phyloP scores from a whole-genome alignment of 805 yeast genomes.

The Babjeviella inositovora region DNA sequence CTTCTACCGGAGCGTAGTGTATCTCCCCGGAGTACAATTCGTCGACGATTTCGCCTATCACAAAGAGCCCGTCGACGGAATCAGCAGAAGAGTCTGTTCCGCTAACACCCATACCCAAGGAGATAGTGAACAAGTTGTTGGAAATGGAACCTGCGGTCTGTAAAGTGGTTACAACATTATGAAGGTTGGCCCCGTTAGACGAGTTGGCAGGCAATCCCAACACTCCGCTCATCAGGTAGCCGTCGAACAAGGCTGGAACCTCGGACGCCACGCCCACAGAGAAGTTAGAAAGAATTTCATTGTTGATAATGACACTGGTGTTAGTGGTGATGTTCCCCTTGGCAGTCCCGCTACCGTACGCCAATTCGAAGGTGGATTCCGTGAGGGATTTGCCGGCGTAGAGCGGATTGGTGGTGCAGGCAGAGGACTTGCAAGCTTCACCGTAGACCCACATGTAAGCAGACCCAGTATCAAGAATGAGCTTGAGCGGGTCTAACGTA shows the following conservation, averaged over 20 bases:
- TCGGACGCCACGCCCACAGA: conserved; percentile 34
- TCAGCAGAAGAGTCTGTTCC: conserved; percentile 6
- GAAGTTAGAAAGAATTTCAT: conserved; percentile 17
- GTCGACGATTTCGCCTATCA: conserved; percentile 20
- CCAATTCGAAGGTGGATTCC: conserved; percentile 21
- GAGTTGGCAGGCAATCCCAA: conserved; percentile 47
- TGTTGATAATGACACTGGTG: conserved; percentile 16
- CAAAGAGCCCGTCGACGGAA: conserved; percentile 21
- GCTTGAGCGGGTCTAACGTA: no score
- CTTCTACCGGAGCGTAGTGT: conserved; percentile 17
- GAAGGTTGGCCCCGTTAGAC: conserved; percentile 13
- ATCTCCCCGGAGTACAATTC: conserved; percentile 22
- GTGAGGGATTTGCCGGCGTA: conserved; percentile 10
- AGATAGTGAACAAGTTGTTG: conserved; percentile 23
- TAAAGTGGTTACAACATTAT: conserved; percentile 23
- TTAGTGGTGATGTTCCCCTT: conserved; percentile 28
- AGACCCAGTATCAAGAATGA: conserved; percentile 59
- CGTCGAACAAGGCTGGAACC: conserved; percentile 35
- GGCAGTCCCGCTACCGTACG: conserved; percentile 38
- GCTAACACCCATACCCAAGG: conserved; percentile 16
- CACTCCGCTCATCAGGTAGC: conserved; percentile 41
- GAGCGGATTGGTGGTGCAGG: conserved; percentile 18
- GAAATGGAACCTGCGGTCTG: conserved; percentile 15
- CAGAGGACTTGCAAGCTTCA: conserved; percentile 21
- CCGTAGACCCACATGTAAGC: conserved; percentile 51